A percentile compares a stretch with the other conserved stretches of the same genome.
phyloP scores from a whole-genome alignment of 2,329 filamentous ascomycete species.

The Trichophyton mentagrophytes region DNA sequence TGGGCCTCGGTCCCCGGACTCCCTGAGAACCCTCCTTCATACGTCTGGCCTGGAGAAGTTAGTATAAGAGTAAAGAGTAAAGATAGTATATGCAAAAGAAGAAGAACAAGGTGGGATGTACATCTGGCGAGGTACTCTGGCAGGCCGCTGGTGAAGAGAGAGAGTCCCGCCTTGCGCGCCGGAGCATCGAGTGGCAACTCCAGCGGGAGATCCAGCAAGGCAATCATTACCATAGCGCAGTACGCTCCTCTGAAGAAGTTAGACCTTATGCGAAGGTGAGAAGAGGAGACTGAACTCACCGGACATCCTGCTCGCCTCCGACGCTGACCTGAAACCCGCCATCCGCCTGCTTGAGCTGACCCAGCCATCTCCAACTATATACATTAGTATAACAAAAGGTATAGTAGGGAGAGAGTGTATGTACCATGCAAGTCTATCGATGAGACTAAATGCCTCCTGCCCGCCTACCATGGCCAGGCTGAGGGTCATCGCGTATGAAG shows the following conservation, averaged over 20 bases:
- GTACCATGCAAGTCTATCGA: conserved; percentile 66
- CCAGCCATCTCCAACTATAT: conserved; percentile 68
- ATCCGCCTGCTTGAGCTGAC: conserved; percentile 67
- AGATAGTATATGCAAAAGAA: no score
- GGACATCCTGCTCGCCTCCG: conserved; percentile 84
- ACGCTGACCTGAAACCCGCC: conserved; percentile 82
- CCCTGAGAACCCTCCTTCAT: conserved; percentile 83
- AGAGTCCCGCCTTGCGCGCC: conserved; percentile 49
- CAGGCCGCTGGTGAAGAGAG: conserved; percentile 57
- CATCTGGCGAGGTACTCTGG: conserved; percentile 70
- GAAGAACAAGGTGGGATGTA: conserved; percentile 30
- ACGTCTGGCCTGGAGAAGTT: conserved; percentile 59
- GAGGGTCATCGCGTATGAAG: conserved; percentile 73
- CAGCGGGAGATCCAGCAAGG: conserved; percentile 69
- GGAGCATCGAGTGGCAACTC: conserved; percentile 62
- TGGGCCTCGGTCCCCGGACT: conserved; percentile 83
- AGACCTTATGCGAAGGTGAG: not conserved
- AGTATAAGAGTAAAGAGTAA: not conserved
- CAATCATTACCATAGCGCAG: conserved; percentile 74
- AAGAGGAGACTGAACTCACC: conserved; percentile 41
- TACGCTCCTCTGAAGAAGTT: conserved; percentile 52
- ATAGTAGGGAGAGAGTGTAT: not conserved
- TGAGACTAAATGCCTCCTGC: conserved; percentile 55
- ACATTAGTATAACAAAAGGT: not conserved
- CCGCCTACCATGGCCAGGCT: conserved; percentile 68